Evolutionary conservation across 352 stramenopile genomes (phyloP), one percentile per base, ranked within the genome.

Genomic region (Phytophthora hibernalis): DNA sequence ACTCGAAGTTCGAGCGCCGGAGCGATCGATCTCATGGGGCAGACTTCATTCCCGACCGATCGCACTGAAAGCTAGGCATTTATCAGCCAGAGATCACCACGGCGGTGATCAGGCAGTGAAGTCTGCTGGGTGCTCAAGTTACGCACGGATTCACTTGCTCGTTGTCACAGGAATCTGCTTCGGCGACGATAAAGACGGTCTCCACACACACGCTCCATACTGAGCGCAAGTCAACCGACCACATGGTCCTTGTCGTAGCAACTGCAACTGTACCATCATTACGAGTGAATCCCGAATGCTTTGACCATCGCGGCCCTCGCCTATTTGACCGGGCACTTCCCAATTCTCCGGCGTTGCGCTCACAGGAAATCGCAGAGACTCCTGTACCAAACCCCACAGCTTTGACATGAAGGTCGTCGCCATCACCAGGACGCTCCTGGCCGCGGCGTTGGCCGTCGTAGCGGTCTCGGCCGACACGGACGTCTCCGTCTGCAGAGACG

Each of bases 401-500:
- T 22, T 40, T 21, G 21, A 48, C 28, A 74, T 70, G 66, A 74
- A 74, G 60, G 37, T 63, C 42, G 3, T 50, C 20, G 52, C 45
- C 38, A 63, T 38, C 44, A 40, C 56, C n/a, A 70, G 38, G 52
- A 57, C 56, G 38, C 52, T 72, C 24, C 52, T 76, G 16, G 56
- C 53, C 10, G 68, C 68, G 15, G 68, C 68, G 8, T 30, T 72
- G n/a, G 63, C 63, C 21, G 47, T 66, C 48, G 62, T 48, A 1
- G 38, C 48, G 26, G 52, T 61, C 33, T 56, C 61, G 30, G 67
- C 60, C 51, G 56, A 72, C 28, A 72, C 59, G 24, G 59, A 79
- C 37, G 75, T 83, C 5, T 76, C 64, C 8, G 72, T 85, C 21
- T 85, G 76, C 64, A 60, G 72, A 26, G 76, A 85, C 38, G 73